phyloP scores from a whole-genome alignment of 1,139 yeast species.

The Pichia sp. region DNA sequence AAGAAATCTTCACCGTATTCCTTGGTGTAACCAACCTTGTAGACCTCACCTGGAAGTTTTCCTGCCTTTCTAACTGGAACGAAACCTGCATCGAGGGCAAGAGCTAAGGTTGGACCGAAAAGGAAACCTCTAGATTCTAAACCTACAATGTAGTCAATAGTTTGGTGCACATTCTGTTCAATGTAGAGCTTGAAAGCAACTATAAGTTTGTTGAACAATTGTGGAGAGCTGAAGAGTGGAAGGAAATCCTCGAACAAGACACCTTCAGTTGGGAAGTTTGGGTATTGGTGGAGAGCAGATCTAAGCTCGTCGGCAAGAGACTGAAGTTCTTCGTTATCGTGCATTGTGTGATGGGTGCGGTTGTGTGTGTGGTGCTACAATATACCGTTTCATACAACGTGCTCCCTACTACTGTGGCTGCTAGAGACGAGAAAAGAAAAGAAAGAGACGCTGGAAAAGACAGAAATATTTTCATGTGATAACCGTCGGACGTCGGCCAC shows the following conservation, averaged over 20 bases:
- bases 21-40: conserved; percentile 68
- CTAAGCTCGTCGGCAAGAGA: conserved; percentile 53
- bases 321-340: conserved; percentile 11
- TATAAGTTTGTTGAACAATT: conserved; percentile 69
- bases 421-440: too few species aligned
- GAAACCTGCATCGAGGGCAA: conserved; percentile 83
- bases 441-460: too few species aligned
- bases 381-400: too few species aligned
- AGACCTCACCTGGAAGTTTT: conserved; percentile 83
- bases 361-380: too few species aligned
- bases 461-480: too few species aligned
- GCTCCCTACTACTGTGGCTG: too few species aligned
- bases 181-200: conserved; percentile 76
- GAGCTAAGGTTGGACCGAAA: conserved; percentile 92
- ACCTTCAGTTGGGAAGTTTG: conserved; percentile 92
- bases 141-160: conserved; percentile 87
- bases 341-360: conserved; percentile 7
- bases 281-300: conserved; percentile 69
- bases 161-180: conserved; percentile 39
- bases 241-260: conserved; percentile 90
- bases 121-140: conserved; percentile 95
- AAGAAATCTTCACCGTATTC: conserved; percentile 90
- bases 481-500: too few species aligned
- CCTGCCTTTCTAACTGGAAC: conserved; percentile 95
- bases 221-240: conserved; percentile 85